These are phyloP conservation scores for Ogataea methylovora DNA, from an alignment of 805 yeast genomes.

Conservation along the genomic window DNA sequence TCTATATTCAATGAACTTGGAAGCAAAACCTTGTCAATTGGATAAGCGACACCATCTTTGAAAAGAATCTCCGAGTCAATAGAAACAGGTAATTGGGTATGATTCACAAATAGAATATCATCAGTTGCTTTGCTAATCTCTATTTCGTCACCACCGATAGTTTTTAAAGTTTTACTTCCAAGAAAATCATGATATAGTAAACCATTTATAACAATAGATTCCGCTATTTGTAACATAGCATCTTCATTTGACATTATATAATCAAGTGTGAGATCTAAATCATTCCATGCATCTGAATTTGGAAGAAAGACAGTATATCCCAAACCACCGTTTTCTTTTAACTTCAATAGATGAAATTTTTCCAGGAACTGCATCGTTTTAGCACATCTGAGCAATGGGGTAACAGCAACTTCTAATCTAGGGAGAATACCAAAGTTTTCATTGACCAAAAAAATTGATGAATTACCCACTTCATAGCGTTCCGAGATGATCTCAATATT, in stretches of 20 bases:
- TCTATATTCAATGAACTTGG: constrained; percentile 52
- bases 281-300: constrained; percentile 65
- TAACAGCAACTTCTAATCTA: constrained; percentile 56
- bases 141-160: constrained; percentile 5
- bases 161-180: constrained; percentile 15
- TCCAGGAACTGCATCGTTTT: constrained; percentile 53
- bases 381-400: constrained; percentile 57
- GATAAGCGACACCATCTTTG: constrained; percentile 80
- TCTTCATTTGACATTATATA: constrained; percentile 48
- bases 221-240: constrained; percentile 44
- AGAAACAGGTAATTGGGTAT: constrained; percentile 27
- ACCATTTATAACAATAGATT: constrained; percentile 53
- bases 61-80: constrained; percentile 61
- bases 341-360: constrained; percentile 41
- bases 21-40: constrained; percentile 46
- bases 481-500: constrained; percentile 37
- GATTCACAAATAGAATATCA: constrained; percentile 21
- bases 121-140: constrained; percentile 1
- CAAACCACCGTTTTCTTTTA: constrained; percentile 35
- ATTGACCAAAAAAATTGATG: constrained; percentile 58
- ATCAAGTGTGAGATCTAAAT: constrained; percentile 49
- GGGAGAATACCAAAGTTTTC: constrained; percentile 58
- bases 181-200: constrained; percentile 60
- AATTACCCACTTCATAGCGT: constrained; percentile 48
- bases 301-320: constrained; percentile 82